Base-by-base conservation (phyloP, 2,329 filamentous ascomycete genomes). In the Aspergillus melleus region DNA sequence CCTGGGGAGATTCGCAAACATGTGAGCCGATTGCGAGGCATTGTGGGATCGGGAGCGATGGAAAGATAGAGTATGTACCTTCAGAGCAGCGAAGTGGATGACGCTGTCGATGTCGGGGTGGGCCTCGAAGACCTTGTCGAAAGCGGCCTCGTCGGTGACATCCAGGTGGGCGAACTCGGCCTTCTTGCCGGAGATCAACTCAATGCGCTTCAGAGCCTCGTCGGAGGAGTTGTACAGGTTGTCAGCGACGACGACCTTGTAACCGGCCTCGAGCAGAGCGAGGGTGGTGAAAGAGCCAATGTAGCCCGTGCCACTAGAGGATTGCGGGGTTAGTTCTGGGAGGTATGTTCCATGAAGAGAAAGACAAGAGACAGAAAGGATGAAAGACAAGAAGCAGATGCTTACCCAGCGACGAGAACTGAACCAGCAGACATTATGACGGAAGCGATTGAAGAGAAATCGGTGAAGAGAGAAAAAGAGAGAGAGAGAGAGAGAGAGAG, bases 271-370 rank as follows among this genome's bases (percentile, higher is more conserved):
- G 68, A 99, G 91, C 26, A 99, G 90, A 56, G 92, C 89, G 54
- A 99, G 88, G 58, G 91, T 84, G 63, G 95, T 99, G 84, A 98
- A 98, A 54, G 94, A 98, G 76, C 95, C 95, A 79, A 99, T 99
- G 84, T 99, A 99, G 82, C 95, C 95, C 66, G 93, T 96, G 74
- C 95, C 95, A 85, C 95, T 97, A 76, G 61, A 46, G 19, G 26
- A 55, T 56, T 69, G 61, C 55, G 60, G 61, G 69, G 68, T 61
- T 51, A 61, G 66, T 64, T 57, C 29, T 36, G 29, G 20, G 49
- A 47, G 51, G 42, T 46, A 50, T 36, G 20, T 52, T 64, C 67
- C 69, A 69, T 66, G 66, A 61, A 36, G 54, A 58, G 20, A 26
- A 19, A 36, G 24, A 54, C 51, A 59, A 59, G 61, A 61, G 62